Base-by-base conservation (phyloP, 2,329 filamentous ascomycete genomes). In the Exophiala sp. region DNA sequence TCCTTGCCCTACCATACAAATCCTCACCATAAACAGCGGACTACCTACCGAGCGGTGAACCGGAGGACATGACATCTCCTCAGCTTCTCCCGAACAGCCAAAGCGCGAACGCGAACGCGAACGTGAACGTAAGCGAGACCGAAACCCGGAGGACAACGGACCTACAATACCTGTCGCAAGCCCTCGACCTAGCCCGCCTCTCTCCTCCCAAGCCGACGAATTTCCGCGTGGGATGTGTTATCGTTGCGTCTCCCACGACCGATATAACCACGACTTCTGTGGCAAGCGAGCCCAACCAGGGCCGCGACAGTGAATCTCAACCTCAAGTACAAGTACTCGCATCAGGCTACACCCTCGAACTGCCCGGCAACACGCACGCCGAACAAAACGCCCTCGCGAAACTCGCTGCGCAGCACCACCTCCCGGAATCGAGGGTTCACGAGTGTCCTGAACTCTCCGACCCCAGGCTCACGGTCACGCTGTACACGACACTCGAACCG, bases 331-430 rank as follows among this genome's bases (percentile, higher is more conserved):
- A 59, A 14, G 73, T 94, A 50, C 74, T 94, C 22, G 80, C 86
- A 1, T 86, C 87, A 1, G 91, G 93, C 47, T 97, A 91, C 71
- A 96, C 93, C 0, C 77, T 96, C 51, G 91, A 98, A 68, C 80
- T 90, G 2, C 77, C 82, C 0, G 93, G 91, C 35, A 98, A 98
- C 70, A 97, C 93, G 0, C 93, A 98, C 64, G 93, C 93, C 2
- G 93, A 98, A 66, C 89, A 98, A 70, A 91, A 85, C 67, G 95
- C 88, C 64, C 77, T 98, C 49, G 69, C 83, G 42, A 97, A 98
- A 58, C 70, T 68, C 41, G 69, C 68, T 78, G 48, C 63, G 64
- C 1, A 70, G 76, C 0, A 51, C 4, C 49, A 40, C 16, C 11
- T 45, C 70, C 70, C 10, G 41, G 61, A 42, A 53, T 49, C 32